phyloP scores from a whole-genome alignment of 75 land plant species.

The Chamaecyparis obtusa region DNA sequence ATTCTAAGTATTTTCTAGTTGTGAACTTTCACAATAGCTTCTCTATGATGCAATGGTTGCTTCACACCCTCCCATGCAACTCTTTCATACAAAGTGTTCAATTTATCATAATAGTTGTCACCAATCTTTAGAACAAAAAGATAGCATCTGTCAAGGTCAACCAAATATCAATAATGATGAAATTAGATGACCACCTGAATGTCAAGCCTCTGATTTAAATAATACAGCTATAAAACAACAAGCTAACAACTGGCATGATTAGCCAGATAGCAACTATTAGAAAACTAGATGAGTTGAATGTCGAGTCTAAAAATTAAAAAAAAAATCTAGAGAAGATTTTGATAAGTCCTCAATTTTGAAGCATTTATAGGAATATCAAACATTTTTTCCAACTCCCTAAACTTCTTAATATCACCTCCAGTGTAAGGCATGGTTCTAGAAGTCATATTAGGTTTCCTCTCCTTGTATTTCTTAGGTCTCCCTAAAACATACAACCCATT shows the following conservation, averaged over 20 bases:
- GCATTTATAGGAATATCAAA: constrained; percentile 41
- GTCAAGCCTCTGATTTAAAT: neutral
- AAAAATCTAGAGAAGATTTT: neutral
- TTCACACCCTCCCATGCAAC: neutral
- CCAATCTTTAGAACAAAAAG: neutral
- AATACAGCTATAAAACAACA: neutral
- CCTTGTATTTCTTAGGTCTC: constrained; percentile 44
- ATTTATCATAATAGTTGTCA: neutral
- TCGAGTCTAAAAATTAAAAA: too few species aligned
- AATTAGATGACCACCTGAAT: neutral
- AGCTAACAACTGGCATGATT: too few species aligned
- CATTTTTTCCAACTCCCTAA: constrained; percentile 59
- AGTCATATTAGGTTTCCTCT: constrained; percentile 36
- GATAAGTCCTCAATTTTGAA: neutral
- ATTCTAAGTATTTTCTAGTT: neutral
- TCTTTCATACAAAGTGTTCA: neutral
- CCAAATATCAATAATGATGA: neutral
- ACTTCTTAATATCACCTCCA: constrained; percentile 55
- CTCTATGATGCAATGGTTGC: neutral
- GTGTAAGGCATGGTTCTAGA: constrained; percentile 61
- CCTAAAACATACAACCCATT: constrained; percentile 54
- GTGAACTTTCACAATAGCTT: neutral
- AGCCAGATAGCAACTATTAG: too few species aligned
- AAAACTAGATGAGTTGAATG: too few species aligned
- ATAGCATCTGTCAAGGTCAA: neutral